Conservation (phyloP, 192 early-diverging fungal genomes). For the Cladochytrium replicatum region DNA sequence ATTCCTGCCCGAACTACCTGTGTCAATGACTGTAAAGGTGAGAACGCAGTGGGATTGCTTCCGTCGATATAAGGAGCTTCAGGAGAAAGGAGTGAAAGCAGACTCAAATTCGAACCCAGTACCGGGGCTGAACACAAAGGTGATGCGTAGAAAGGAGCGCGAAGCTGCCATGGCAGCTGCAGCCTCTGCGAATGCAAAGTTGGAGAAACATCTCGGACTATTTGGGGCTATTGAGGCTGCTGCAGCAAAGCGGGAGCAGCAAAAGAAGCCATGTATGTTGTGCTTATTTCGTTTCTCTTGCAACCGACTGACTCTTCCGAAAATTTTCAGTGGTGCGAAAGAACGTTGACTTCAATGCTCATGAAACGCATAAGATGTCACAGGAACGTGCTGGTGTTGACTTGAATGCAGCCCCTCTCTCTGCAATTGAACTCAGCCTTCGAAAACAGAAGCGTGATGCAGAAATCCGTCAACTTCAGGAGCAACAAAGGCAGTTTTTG, state of each 20-base stretch:
- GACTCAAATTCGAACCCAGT: constrained; percentile 19
- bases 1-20: no score
- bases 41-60: constrained; percentile 63
- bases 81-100: no score
- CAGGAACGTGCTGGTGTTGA: constrained; percentile 16
- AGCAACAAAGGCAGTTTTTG: no score
- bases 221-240: constrained; percentile 54
- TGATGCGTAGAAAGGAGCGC: constrained; percentile 7
- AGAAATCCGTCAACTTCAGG: constrained; percentile 17
- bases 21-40: no score
- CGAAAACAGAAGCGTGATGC: constrained; percentile 8
- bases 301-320: no score
- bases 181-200: constrained; percentile 19
- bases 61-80: constrained; percentile 26
- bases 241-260: constrained; percentile 45
- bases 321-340: neutral
- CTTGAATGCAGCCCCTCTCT: constrained; percentile 12
- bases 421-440: constrained; percentile 6
- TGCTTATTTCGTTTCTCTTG: neutral
- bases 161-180: constrained; percentile 17
- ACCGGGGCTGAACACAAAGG: constrained; percentile 14
- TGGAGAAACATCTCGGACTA: constrained; percentile 41
- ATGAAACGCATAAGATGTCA: constrained; percentile 24
- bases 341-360: constrained; percentile 14
- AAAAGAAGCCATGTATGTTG: constrained; percentile 20